phyloP scores from a whole-genome alignment of 345 rosid genomes.

The Rhizophora apiculata region DNA sequence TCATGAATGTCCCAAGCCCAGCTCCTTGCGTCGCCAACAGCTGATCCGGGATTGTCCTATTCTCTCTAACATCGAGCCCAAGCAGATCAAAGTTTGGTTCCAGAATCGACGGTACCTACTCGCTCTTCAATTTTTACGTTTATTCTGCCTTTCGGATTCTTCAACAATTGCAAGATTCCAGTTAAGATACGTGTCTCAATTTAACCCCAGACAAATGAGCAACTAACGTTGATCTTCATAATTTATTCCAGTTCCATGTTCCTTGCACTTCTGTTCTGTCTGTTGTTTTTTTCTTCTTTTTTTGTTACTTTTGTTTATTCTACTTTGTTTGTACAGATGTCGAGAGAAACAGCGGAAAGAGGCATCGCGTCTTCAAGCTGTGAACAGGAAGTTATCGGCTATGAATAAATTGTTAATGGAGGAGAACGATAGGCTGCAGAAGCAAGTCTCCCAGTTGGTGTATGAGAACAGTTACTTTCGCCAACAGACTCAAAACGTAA shows the following conservation, averaged over 20 bases:
- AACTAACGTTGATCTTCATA: too few species aligned
- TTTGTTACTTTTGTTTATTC: not conserved
- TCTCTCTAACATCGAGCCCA: conserved; percentile 95
- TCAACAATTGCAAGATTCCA: too few species aligned
- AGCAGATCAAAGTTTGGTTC: conserved; percentile 99
- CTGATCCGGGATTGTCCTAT: conserved; percentile 97
- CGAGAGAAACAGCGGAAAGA: conserved; percentile 99
- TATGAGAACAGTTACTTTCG: conserved; percentile 96
- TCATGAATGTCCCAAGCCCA: conserved; percentile 98
- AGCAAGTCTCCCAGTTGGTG: conserved; percentile 96
- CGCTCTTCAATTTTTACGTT: not conserved
- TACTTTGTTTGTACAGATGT: conserved; percentile 48
- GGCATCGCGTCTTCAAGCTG: conserved; percentile 94
- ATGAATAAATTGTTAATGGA: conserved; percentile 99
- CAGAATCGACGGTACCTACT: conserved; percentile 78
- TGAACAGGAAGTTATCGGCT: conserved; percentile 88
- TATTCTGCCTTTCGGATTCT: not conserved
- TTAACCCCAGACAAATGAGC: too few species aligned
- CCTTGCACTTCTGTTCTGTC: too few species aligned
- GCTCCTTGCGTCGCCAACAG: conserved; percentile 97
- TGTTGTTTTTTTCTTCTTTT: not conserved
- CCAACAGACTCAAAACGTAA: conserved; percentile 85
- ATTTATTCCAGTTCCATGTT: too few species aligned
- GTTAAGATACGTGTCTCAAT: too few species aligned
- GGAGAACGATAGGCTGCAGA: conserved; percentile 98